Evolutionary conservation across 163 green algal species (phyloP).

Genomic region (Scenedesmus sp.): DNA sequence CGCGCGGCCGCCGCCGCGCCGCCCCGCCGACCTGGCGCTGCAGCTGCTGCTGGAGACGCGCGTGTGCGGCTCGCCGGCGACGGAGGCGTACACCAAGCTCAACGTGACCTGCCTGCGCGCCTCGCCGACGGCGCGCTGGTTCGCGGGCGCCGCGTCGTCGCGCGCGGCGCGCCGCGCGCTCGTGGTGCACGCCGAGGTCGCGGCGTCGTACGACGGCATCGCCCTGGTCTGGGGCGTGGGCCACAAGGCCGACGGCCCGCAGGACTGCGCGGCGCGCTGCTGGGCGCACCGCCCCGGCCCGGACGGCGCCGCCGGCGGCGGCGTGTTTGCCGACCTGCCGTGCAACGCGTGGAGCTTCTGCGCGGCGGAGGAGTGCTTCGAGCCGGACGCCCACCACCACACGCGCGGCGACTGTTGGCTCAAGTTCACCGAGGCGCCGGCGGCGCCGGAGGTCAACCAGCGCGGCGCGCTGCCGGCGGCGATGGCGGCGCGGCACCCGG

Average conservation of each 20-base stretch:
- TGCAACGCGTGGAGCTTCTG: slow-evolving; percentile 89
- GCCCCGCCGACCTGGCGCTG: slow-evolving; percentile 1
- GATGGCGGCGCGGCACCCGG: slow-evolving; percentile 57
- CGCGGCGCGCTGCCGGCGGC: slow-evolving; percentile 54
- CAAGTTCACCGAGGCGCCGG: slow-evolving; percentile 85
- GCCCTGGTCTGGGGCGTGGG: slow-evolving; percentile 16
- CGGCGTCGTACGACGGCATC: slow-evolving; percentile 54
- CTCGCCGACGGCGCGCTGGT: slow-evolving; percentile 32
- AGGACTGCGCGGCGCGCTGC: slow-evolving; percentile 5
- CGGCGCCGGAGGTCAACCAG: slow-evolving; percentile 85
- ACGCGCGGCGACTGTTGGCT: slow-evolving; percentile 86
- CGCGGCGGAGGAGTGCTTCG: slow-evolving; percentile 75
- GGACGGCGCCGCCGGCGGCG: slow-evolving; percentile 43
- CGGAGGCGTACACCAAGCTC: slow-evolving; percentile 34
- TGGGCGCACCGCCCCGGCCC: slow-evolving; percentile 7
- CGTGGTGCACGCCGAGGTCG: slow-evolving; percentile 67
- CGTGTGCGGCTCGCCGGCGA: slow-evolving; percentile 8
- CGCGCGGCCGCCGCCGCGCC: not conserved
- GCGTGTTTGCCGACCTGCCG: slow-evolving; percentile 70
- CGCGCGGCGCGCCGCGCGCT: too few relatives aligned
- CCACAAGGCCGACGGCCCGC: not conserved
- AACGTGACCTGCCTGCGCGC: slow-evolving; percentile 24
- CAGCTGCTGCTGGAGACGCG: slow-evolving; percentile 26
- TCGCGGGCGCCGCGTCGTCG: too few relatives aligned
- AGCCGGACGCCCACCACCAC: slow-evolving; percentile 84